phyloP scores from a whole-genome alignment of 805 yeast species.

The Ogataea pilisensis region DNA sequence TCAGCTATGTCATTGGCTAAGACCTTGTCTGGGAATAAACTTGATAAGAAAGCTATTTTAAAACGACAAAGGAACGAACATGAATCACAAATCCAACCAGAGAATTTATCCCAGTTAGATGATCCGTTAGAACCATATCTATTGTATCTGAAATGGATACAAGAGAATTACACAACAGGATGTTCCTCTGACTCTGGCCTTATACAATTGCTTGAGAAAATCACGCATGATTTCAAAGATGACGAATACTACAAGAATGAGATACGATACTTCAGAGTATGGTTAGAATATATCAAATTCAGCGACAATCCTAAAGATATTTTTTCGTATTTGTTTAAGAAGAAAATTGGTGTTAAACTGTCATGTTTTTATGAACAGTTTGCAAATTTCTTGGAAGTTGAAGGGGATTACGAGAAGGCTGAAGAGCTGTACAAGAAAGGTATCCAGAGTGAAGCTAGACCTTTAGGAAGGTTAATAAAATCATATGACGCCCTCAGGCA shows the following conservation, averaged over 20 bases:
- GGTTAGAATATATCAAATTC: constrained; percentile 74
- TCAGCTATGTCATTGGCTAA: constrained; percentile 55
- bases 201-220: constrained; percentile 59
- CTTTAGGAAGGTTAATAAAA: constrained; percentile 42
- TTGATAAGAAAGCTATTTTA: constrained; percentile 8
- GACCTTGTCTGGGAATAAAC: constrained; percentile 32
- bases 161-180: constrained; percentile 57
- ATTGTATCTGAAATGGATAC: constrained; percentile 75
- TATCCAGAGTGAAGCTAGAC: constrained; percentile 59
- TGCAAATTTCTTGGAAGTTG: constrained; percentile 56
- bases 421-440: constrained; percentile 57
- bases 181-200: constrained; percentile 61
- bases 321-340: constrained; percentile 64
- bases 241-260: constrained; percentile 71
- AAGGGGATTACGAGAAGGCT: constrained; percentile 50
- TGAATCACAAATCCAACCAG: constrained; percentile 44
- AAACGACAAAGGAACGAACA: constrained; percentile 38
- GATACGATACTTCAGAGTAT: constrained; percentile 70
- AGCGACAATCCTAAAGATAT: constrained; percentile 68
- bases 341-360: constrained; percentile 63
- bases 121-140: constrained; percentile 78
- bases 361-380: constrained; percentile 78
- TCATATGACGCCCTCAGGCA: constrained; percentile 42
- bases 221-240: constrained; percentile 66
- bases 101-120: constrained; percentile 55